A percentile compares a stretch with the other conserved stretches of the same genome.
Conservation (phyloP, 345 rosid species). For the Salix arbutifolia region DNA sequence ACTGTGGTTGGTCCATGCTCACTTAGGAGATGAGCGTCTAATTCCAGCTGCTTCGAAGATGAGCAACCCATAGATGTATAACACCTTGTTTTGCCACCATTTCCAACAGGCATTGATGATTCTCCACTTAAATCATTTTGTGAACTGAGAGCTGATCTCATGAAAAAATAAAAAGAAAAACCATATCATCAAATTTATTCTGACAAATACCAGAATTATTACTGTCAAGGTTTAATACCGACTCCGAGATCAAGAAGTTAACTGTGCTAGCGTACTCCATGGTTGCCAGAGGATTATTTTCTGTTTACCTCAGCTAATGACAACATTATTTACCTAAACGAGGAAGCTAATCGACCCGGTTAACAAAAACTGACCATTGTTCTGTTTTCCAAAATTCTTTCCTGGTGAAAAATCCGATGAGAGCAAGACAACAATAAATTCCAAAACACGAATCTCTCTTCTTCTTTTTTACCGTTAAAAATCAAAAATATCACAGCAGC, state of each 20-base stretch:
- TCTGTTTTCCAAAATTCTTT: too few species aligned
- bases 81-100: slow-evolving; percentile 33
- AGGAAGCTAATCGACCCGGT: too few species aligned
- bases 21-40: slow-evolving; percentile 13
- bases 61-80: slow-evolving; percentile 13
- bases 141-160: slow-evolving; percentile 25
- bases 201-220: background rate
- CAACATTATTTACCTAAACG: background rate
- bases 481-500: background rate
- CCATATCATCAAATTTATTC: background rate
- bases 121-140: slow-evolving; percentile 39
- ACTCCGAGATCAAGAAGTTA: background rate
- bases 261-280: background rate
- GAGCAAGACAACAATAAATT: too few species aligned
- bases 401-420: background rate
- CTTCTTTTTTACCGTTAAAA: too few species aligned
- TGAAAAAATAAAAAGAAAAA: background rate
- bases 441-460: too few species aligned
- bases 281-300: background rate
- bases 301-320: background rate
- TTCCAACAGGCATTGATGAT: slow-evolving; percentile 18
- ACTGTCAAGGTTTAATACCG: background rate
- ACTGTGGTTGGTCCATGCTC: slow-evolving; percentile 28
- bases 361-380: too few species aligned
- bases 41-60: slow-evolving; percentile 28